phyloP scores from a whole-genome alignment of 139 green algal species.

The Yamagishiella unicocca region DNA sequence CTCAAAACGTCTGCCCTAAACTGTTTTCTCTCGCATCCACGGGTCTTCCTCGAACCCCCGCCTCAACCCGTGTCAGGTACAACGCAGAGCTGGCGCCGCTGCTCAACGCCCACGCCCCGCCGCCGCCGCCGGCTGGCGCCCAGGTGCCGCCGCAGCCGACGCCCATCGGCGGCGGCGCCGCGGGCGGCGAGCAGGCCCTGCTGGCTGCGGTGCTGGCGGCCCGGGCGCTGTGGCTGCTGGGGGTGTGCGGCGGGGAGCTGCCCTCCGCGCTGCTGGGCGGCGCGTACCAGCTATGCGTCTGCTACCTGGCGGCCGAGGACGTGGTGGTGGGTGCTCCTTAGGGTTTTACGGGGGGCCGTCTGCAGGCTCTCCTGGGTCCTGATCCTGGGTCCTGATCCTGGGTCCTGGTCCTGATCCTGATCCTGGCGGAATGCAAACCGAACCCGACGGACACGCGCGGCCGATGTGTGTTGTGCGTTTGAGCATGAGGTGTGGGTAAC shows the following conservation, averaged over 20 bases:
- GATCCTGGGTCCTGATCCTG: too few relatives aligned
- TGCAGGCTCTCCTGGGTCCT: too few relatives aligned
- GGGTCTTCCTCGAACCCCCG: too few relatives aligned
- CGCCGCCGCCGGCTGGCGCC: slow-evolving; percentile 21
- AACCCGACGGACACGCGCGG: too few relatives aligned
- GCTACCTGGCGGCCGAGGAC: slow-evolving; percentile 67
- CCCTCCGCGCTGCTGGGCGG: slow-evolving; percentile 61
- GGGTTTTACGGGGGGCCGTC: too few relatives aligned
- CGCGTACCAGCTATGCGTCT: slow-evolving; percentile 64
- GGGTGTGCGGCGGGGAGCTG: slow-evolving; percentile 78
- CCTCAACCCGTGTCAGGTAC: slow-evolving; percentile 71
- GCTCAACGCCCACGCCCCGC: slow-evolving; percentile 53
- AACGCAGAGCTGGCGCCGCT: slow-evolving; percentile 68
- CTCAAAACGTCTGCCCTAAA: too few relatives aligned
- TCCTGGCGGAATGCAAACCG: too few relatives aligned
- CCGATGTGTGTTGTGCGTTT: too few relatives aligned
- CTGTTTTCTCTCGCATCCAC: too few relatives aligned
- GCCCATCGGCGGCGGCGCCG: not conserved
- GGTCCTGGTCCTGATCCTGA: too few relatives aligned
- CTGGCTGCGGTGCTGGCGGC: slow-evolving; percentile 63
- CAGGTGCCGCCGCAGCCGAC: slow-evolving; percentile 38
- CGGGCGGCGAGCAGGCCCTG: slow-evolving; percentile 25
- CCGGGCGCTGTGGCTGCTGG: slow-evolving; percentile 84
- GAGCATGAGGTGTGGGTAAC: too few relatives aligned
- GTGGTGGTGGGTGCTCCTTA: slow-evolving; percentile 74